Evolutionary conservation across 2,329 filamentous ascomycete species (phyloP).

Genomic region (Sordariomycetes sp.): DNA sequence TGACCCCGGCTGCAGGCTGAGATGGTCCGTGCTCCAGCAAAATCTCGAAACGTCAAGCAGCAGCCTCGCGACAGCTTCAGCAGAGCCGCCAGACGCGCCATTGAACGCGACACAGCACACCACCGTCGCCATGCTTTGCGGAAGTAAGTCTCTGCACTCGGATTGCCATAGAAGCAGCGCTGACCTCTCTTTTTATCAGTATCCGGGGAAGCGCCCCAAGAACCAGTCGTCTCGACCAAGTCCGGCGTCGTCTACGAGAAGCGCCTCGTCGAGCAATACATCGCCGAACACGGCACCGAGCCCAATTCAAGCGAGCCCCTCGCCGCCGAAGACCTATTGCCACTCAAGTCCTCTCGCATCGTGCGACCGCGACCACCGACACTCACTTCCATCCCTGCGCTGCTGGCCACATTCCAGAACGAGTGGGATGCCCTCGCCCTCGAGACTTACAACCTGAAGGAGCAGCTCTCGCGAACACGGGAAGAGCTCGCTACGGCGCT

Average conservation of each 20-base stretch:
- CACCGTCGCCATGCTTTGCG: conserved; percentile 34
- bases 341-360: conserved; percentile 73
- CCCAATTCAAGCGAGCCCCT: conserved; percentile 84
- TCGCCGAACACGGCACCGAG: conserved; percentile 86
- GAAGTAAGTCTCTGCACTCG: conserved; percentile 28
- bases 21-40: conserved; percentile 19
- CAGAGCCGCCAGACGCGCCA: not conserved
- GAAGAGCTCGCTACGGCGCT: conserved; percentile 90
- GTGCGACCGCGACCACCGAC: conserved; percentile 86
- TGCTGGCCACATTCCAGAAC: conserved; percentile 92
- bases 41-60: conserved; percentile 14
- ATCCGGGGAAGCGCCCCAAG: conserved; percentile 91
- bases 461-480: conserved; percentile 80
- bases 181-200: conserved; percentile 41
- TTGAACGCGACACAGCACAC: conserved; percentile 3
- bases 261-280: conserved; percentile 89
- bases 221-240: conserved; percentile 90
- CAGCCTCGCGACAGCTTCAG: conserved; percentile 3
- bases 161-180: not conserved
- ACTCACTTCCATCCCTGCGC: conserved; percentile 89
- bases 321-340: conserved; percentile 73
- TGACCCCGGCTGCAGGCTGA: conserved; percentile 10
- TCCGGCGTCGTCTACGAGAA: conserved; percentile 92
- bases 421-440: conserved; percentile 94
- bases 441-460: conserved; percentile 83